These are phyloP conservation scores for Lathyrus tuberosus DNA, from an alignment of 306 rosid species.

Conservation along the genomic window DNA sequence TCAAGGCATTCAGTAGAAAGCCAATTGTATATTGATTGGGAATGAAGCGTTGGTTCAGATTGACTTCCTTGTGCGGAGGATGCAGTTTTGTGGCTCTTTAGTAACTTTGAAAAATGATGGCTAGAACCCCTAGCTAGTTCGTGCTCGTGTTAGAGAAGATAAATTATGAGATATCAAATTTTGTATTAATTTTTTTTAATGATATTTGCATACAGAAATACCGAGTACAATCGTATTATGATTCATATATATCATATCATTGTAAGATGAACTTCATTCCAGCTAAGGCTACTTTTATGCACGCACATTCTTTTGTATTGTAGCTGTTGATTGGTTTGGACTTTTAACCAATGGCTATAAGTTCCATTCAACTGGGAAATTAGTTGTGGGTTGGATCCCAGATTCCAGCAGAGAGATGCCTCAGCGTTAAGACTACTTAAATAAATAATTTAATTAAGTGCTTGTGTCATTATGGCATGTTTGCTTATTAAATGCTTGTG, in stretches of 20 bases:
- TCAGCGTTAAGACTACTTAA: no score
- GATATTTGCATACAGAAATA: no score
- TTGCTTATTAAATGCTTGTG: no score
- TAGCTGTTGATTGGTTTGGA: not conserved
- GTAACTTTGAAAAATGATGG: no score
- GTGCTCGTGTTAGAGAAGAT: constrained; percentile 1
- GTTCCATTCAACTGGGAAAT: not conserved
- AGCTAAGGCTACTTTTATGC: not conserved
- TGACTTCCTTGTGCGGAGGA: constrained; percentile 39
- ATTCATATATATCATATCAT: not conserved
- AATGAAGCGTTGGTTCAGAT: constrained; percentile 96
- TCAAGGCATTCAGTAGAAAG: constrained; percentile 41
- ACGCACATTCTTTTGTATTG: not conserved
- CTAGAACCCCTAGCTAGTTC: no score
- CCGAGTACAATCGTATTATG: no score
- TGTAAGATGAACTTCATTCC: not conserved
- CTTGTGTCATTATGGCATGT: no score
- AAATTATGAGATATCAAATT: constrained; percentile 15
- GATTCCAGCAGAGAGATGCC: no score
- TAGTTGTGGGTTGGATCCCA: not conserved
- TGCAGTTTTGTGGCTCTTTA: constrained; percentile 31
- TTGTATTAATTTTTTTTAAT: not conserved
- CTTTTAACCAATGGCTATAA: not conserved
- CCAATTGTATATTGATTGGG: constrained; percentile 54
- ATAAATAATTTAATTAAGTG: no score